Conservation (phyloP, 495 filamentous ascomycete species). For the Copromyces sp. region DNA sequence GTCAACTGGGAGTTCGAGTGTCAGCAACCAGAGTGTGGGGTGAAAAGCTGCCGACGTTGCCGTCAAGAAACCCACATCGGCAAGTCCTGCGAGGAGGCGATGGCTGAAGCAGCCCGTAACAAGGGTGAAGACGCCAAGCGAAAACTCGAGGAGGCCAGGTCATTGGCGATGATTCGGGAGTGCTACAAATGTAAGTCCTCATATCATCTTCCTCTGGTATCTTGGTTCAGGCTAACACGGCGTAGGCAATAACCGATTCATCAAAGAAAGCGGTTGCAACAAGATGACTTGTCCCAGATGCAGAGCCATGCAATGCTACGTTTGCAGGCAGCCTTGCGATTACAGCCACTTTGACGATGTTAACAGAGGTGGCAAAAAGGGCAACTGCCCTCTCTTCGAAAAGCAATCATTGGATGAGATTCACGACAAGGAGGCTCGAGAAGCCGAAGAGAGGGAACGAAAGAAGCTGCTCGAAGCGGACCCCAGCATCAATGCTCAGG, state of each 20-base stretch:
- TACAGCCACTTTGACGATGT: constrained; percentile 45
- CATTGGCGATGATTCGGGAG: constrained; percentile 60
- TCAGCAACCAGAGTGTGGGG: constrained; percentile 51
- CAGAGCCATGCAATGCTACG: constrained; percentile 55
- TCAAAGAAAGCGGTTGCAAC: constrained; percentile 78
- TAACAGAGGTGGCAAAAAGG: constrained; percentile 29
- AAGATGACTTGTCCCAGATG: constrained; percentile 63
- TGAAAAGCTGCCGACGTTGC: constrained; percentile 66
- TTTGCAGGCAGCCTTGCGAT: constrained; percentile 53
- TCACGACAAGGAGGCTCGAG: constrained; percentile 54
- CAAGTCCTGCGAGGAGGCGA: constrained; percentile 55
- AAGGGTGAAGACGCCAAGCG: constrained; percentile 49
- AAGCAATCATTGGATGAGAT: constrained; percentile 38
- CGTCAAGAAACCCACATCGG: constrained; percentile 65
- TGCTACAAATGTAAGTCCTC: constrained; percentile 52
- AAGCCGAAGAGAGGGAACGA: constrained; percentile 52
- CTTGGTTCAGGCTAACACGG: constrained; percentile 16
- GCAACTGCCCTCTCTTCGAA: constrained; percentile 60
- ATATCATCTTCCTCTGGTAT: neutral
- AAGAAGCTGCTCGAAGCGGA: constrained; percentile 47
- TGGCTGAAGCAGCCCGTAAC: constrained; percentile 34
- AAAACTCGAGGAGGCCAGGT: constrained; percentile 74
- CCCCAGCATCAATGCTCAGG: constrained; percentile 46
- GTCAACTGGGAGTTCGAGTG: constrained; percentile 68
- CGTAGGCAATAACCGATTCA: constrained; percentile 46